Percentiles rank a stretch among this genome's conserved stretches.
These are phyloP conservation scores for Hypoxylon fuscum DNA, from an alignment of 495 filamentous ascomycete species.

Conservation along the genomic window DNA sequence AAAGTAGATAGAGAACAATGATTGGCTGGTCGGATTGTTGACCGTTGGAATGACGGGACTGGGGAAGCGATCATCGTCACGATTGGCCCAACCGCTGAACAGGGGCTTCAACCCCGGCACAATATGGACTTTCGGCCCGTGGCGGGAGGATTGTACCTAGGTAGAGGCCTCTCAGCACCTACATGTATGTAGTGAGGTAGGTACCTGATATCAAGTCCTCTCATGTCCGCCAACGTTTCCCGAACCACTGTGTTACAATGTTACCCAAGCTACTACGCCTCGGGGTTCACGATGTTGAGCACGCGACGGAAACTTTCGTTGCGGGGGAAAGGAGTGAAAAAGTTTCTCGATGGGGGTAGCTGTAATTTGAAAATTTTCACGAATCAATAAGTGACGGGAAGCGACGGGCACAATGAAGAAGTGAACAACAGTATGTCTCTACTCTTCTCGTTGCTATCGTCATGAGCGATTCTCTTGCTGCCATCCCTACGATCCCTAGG, in stretches of 20 bases:
- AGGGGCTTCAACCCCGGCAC: conserved; percentile 33
- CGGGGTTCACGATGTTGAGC: conserved; percentile 13
- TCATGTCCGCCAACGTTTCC: conserved; percentile 38
- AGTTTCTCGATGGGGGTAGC: conserved; percentile 8
- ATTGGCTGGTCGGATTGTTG: conserved; percentile 33
- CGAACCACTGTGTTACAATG: conserved; percentile 36
- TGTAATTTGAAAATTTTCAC: conserved; percentile 19
- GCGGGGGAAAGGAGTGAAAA: conserved; percentile 29
- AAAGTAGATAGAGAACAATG: conserved; percentile 8
- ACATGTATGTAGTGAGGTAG: neutral
- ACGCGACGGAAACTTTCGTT: conserved; percentile 22
- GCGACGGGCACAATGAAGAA: too few relatives aligned
- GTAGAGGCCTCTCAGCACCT: conserved; percentile 3
- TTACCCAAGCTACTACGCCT: conserved; percentile 34
- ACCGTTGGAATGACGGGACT: conserved; percentile 29
- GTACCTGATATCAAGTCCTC: conserved; percentile 17
- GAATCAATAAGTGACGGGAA: too few relatives aligned
- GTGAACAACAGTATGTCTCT: too few relatives aligned
- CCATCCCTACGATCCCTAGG: too few relatives aligned
- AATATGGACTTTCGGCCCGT: conserved; percentile 48
- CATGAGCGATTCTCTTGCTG: too few relatives aligned
- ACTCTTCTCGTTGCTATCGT: too few relatives aligned
- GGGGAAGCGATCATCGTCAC: conserved; percentile 23
- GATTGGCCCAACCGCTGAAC: conserved; percentile 26
- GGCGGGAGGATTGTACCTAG: conserved; percentile 18